These are phyloP conservation scores for Diospyros kaki DNA, from an alignment of 148 eudicot species.

Conservation along the genomic window DNA sequence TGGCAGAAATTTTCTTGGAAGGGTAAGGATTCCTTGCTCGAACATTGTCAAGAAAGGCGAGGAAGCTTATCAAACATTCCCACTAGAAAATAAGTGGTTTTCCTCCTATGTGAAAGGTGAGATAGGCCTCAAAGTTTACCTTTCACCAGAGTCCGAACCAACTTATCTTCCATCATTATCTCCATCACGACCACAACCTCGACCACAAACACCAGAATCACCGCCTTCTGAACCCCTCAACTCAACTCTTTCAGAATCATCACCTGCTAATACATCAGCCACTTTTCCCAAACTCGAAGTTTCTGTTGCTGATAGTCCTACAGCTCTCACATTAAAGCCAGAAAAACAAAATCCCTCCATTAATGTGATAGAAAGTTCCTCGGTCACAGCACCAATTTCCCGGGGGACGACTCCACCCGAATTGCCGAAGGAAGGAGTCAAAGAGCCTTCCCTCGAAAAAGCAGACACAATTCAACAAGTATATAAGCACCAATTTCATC, in stretches of 20 bases:
- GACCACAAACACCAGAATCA: not conserved
- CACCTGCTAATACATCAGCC: not conserved
- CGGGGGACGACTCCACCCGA: not conserved
- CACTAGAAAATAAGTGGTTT: slow-evolving; percentile 29
- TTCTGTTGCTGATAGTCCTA: slow-evolving; percentile 6
- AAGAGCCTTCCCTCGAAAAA: not conserved
- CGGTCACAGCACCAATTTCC: not conserved
- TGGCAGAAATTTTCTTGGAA: slow-evolving; percentile 30
- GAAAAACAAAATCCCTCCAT: slow-evolving; percentile 8
- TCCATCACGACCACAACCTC: not conserved
- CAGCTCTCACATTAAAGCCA: not conserved
- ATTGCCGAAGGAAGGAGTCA: slow-evolving; percentile 2
- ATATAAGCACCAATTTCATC: slow-evolving; percentile 13
- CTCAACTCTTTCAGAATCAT: not conserved
- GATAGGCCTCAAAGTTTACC: slow-evolving; percentile 31
- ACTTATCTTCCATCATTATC: not conserved
- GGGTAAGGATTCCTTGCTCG: slow-evolving; percentile 36
- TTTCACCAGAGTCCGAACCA: slow-evolving; percentile 8
- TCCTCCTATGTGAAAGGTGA: slow-evolving; percentile 29
- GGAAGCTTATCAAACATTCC: slow-evolving; percentile 35
- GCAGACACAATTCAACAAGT: not conserved
- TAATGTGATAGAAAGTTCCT: not conserved
- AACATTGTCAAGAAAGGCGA: slow-evolving; percentile 33
- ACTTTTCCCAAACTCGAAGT: slow-evolving; percentile 3
- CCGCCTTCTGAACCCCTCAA: not conserved